Conservation (phyloP, 2,329 filamentous ascomycete species). For the Arthroderma sp. region DNA sequence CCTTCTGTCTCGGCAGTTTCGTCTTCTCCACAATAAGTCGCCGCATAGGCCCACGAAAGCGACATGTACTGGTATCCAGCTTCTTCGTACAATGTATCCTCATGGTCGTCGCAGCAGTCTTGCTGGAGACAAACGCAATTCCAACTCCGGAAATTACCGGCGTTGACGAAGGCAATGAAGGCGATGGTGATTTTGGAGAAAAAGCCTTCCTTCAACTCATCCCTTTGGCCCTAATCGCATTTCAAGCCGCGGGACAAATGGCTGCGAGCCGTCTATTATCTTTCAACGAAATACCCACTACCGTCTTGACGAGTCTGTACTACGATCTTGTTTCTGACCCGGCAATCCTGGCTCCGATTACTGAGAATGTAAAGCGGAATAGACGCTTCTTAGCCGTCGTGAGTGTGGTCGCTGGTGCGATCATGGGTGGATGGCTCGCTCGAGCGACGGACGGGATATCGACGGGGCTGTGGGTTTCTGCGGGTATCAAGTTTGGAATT, state of each 20-base stretch:
- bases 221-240: slow-evolving; percentile 30
- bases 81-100: slow-evolving; percentile 28
- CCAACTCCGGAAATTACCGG: slow-evolving; percentile 17
- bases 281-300: slow-evolving; percentile 33
- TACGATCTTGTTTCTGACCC: slow-evolving; percentile 34
- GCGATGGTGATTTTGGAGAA: slow-evolving; percentile 12
- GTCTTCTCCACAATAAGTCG: slow-evolving; percentile 28
- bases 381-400: slow-evolving; percentile 26
- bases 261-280: slow-evolving; percentile 29
- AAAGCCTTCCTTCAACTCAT: slow-evolving; percentile 26
- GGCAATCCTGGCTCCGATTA: slow-evolving; percentile 21
- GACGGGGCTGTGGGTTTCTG: slow-evolving; percentile 31
- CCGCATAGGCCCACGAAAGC: slow-evolving; percentile 20
- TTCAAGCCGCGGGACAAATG: slow-evolving; percentile 34
- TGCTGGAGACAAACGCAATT: slow-evolving; percentile 28
- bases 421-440: slow-evolving; percentile 32
- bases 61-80: slow-evolving; percentile 27
- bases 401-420: slow-evolving; percentile 26
- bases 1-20: slow-evolving; percentile 30
- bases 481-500: slow-evolving; percentile 27
- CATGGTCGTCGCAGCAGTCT: slow-evolving; percentile 27
- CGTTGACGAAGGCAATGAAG: neutral
- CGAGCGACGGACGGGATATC: slow-evolving; percentile 30
- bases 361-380: slow-evolving; percentile 27
- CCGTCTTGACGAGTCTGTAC: slow-evolving; percentile 34